Evolutionary conservation across 2,329 filamentous ascomycete genomes (phyloP), one percentile per base, ranked within the genome.

Genomic region (Sclerotinia glacialis): DNA sequence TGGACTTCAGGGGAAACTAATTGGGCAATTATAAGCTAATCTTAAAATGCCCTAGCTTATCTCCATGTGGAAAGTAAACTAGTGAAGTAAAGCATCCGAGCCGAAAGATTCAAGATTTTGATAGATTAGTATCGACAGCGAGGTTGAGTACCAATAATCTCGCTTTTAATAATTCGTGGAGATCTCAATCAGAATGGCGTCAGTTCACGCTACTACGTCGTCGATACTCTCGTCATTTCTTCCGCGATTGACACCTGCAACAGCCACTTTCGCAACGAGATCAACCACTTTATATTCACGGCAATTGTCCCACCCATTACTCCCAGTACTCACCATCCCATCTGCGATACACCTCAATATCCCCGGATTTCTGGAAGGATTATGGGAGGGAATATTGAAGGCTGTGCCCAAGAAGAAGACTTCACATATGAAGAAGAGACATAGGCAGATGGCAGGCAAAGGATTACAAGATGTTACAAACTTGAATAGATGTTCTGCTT

Each of bases 401-500:
- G 95, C 95, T 1, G 95, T 98, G 21, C 95, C 95, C 6, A 99
- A 99, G 85, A 98, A 97, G 82, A 99, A 98, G 86, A 96, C 93
- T 44, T 97, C 94, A 52, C 92, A 99, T 79, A 92, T 92, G 83
- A 97, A 95, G 82, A 97, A 93, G 84, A 86, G 95, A 73, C 89
- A 93, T 76, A 87, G 96, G 74, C 93, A 96, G 77, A 90, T 98
- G 89, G 94, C 93, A 31, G 95, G 95, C 75, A 99, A 99, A 81
- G 94, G 89, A 54, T 79, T 99, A 73, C 91, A 97, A 80, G 95
- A 99, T 77, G 88, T 96, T 67, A 95, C 90, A 70, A 86, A 86
- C 64, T 80, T 99, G 72, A 96, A 93, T 81, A 91, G 87, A 76
- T 99, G 95, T 77, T 91, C 94, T 0, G 91, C 88, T 18, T 99